Conservation (phyloP, 1,284 basidiomycete species). For the Sphaerobolus stellatus region DNA sequence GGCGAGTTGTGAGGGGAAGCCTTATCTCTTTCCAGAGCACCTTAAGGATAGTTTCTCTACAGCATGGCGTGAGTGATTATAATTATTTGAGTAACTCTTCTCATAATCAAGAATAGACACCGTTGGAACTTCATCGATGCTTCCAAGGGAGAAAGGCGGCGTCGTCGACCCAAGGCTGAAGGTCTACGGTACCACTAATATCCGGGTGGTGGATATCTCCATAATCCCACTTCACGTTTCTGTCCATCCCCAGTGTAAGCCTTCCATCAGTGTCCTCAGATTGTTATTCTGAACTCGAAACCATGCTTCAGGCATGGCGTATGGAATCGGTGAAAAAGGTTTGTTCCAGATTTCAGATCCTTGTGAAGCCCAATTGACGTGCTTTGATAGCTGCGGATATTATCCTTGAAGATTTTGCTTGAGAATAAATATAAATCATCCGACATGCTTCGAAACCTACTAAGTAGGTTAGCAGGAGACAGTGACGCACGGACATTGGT, state of each 20-base stretch:
- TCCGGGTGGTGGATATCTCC: slow-evolving; percentile 52
- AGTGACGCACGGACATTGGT: too few relatives aligned
- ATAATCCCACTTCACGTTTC: slow-evolving; percentile 46
- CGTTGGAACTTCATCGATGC: slow-evolving; percentile 30
- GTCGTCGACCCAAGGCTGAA: slow-evolving; percentile 43
- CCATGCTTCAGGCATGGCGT: not conserved
- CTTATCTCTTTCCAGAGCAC: not conserved
- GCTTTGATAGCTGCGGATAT: too few relatives aligned
- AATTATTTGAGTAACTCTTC: not conserved
- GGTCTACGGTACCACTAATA: slow-evolving; percentile 50
- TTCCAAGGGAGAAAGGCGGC: slow-evolving; percentile 29
- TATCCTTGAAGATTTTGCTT: too few relatives aligned
- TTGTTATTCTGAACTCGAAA: not conserved
- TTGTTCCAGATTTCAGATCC: too few relatives aligned
- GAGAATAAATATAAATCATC: too few relatives aligned
- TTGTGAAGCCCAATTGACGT: too few relatives aligned
- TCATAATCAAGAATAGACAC: slow-evolving; percentile 9
- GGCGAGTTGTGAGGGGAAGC: not conserved
- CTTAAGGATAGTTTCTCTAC: not conserved
- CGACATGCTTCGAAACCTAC: too few relatives aligned
- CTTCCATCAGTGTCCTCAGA: not conserved
- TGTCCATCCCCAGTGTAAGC: slow-evolving; percentile 22
- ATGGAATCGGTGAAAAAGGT: not conserved
- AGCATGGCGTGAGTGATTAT: not conserved
- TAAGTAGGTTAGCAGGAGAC: too few relatives aligned